Evolutionary conservation across 768 basidiomycete species (phyloP).

Genomic region (Exidia glandulosa): DNA sequence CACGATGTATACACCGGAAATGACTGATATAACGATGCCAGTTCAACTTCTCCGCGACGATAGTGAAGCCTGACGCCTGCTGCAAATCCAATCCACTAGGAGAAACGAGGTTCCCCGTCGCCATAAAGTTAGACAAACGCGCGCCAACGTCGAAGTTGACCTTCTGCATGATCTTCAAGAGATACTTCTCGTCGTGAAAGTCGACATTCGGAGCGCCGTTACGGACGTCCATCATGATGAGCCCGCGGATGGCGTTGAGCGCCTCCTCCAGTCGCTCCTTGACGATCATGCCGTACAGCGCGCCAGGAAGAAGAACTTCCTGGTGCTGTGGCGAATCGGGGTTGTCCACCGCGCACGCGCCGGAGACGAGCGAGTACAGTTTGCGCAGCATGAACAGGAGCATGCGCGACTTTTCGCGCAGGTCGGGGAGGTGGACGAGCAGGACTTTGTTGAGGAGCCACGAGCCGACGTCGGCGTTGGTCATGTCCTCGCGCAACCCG

Average conservation of each 20-base stretch:
- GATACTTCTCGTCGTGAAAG: constrained; percentile 45
- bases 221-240: constrained; percentile 62
- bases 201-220: constrained; percentile 67
- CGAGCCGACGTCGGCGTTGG: constrained; percentile 65
- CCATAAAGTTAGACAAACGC: constrained; percentile 86
- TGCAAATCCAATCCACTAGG: constrained; percentile 93
- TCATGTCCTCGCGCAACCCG: constrained; percentile 87
- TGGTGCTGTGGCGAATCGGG: constrained; percentile 99
- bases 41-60: constrained; percentile 97
- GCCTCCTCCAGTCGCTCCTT: constrained; percentile 94
- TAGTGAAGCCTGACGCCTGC: constrained; percentile 91
- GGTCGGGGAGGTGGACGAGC: constrained; percentile 79
- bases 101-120: constrained; percentile 92
- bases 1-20: constrained; percentile 96
- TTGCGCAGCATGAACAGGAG: constrained; percentile 98
- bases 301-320: constrained; percentile 90
- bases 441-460: constrained; percentile 79
- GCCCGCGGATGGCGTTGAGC: constrained; percentile 57
- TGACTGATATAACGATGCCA: constrained; percentile 98
- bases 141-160: constrained; percentile 89
- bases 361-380: constrained; percentile 88
- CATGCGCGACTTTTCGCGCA: constrained; percentile 91
- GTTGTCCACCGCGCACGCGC: constrained; percentile 85
- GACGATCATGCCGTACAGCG: constrained; percentile 91
- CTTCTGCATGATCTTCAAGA: constrained; percentile 59